Conservation (phyloP, 2,329 filamentous ascomycete species). For the Mycosphaerelloides madeirae region DNA sequence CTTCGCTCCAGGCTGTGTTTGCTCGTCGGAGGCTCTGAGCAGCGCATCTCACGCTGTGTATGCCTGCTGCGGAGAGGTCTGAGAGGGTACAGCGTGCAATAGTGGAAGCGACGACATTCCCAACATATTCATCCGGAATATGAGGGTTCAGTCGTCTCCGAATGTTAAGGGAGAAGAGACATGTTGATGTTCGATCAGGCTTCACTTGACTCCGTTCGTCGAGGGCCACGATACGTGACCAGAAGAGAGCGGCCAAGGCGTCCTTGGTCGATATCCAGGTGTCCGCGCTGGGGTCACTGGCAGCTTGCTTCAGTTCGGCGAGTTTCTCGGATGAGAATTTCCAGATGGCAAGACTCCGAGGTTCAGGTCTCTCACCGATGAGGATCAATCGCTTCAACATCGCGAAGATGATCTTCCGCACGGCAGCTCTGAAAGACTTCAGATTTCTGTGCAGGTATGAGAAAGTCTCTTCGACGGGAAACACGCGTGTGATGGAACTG, state of each 20-base stretch:
- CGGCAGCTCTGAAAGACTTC: conserved; percentile 12
- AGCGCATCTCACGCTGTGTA: too few species aligned
- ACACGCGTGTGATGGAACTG: neutral
- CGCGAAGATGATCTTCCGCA: conserved; percentile 3
- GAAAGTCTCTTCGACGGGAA: conserved; percentile 8
- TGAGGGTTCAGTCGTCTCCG: too few species aligned
- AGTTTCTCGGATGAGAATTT: conserved; percentile 12
- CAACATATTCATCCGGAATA: too few species aligned
- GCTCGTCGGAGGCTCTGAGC: too few species aligned
- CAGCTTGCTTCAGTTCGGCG: conserved; percentile 13
- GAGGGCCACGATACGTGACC: conserved; percentile 9
- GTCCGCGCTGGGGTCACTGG: conserved; percentile 2
- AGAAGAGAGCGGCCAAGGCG: conserved; percentile 17
- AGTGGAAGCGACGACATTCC: too few species aligned
- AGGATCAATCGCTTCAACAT: conserved; percentile 4
- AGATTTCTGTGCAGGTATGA: conserved; percentile 11
- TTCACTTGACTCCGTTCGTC: neutral
- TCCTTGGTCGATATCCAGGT: conserved; percentile 21
- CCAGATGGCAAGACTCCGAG: conserved; percentile 13
- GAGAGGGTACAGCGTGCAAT: too few species aligned
- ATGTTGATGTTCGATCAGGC: too few species aligned
- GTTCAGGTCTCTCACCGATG: conserved; percentile 2
- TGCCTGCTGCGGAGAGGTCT: too few species aligned
- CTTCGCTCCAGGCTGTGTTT: too few species aligned
- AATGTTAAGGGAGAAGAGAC: too few species aligned